Percentiles rank a stretch among this genome's conserved stretches.
These are phyloP conservation scores for Gryganskiella cystojenkinii DNA, from an alignment of 192 early-diverging fungal genomes.

Conservation along the genomic window DNA sequence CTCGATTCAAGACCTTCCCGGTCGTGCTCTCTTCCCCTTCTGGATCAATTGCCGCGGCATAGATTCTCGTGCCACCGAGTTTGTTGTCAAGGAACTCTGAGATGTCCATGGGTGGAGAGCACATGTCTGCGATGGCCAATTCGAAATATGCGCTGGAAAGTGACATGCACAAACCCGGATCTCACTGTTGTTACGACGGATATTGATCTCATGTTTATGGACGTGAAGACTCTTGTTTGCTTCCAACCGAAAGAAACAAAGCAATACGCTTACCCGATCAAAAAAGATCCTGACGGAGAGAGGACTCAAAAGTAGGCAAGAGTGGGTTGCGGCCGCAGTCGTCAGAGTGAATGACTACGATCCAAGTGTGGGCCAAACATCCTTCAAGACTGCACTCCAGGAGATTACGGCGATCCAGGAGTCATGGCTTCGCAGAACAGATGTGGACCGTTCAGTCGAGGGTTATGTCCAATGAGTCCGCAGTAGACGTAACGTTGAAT, in stretches of 20 bases:
- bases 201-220: conserved; percentile 27
- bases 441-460: conserved; percentile 1
- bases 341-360: conserved; percentile 27
- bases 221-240: conserved; percentile 10
- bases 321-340: conserved; percentile 22
- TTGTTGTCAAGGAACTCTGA: conserved; percentile 13
- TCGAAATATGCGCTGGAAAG: conserved; percentile 14
- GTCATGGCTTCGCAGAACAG: not conserved
- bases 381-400: conserved; percentile 17
- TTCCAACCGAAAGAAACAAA: conserved; percentile 8
- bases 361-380: conserved; percentile 19
- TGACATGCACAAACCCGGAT: conserved; percentile 8
- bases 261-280: conserved; percentile 12
- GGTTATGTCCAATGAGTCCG: conserved; percentile 17
- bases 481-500: conserved; percentile 3
- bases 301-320: conserved; percentile 12
- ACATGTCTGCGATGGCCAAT: conserved; percentile 19
- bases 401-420: conserved; percentile 5
- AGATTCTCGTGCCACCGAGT: conserved; percentile 12
- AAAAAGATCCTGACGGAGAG: conserved; percentile 6
- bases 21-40: conserved; percentile 7
- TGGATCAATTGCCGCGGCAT: conserved; percentile 19
- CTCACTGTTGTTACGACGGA: conserved; percentile 20
- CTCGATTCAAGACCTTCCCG: conserved; percentile 23
- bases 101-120: conserved; percentile 21